Conservation (phyloP, 306 rosid genomes). For the Glycine tomentella region DNA sequence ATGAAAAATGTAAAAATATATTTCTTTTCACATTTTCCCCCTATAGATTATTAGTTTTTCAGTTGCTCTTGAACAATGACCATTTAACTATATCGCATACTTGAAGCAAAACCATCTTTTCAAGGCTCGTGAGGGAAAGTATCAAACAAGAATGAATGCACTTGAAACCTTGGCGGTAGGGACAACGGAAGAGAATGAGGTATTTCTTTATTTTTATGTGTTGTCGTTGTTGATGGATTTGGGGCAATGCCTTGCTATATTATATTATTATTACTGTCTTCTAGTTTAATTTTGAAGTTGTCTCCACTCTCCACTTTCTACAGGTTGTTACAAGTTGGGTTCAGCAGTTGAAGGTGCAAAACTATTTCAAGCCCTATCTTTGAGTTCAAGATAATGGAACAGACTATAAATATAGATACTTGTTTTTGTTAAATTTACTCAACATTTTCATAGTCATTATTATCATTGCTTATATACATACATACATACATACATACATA, state of each 20-base stretch:
- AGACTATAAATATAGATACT: conserved; percentile 18
- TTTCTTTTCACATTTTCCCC: conserved; percentile 5
- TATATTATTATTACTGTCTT: conserved; percentile 28
- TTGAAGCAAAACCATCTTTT: conserved; percentile 77
- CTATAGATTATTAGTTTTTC: conserved; percentile 31
- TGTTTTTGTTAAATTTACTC: too few species aligned
- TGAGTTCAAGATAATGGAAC: conserved; percentile 37
- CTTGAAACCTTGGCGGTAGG: conserved; percentile 88
- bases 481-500: too few species aligned
- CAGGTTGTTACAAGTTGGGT: conserved; percentile 81
- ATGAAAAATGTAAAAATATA: conserved; percentile 69
- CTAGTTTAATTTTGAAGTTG: conserved; percentile 42
- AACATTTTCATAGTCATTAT: too few species aligned
- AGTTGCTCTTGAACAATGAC: conserved; percentile 45
- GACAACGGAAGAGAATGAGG: conserved; percentile 85
- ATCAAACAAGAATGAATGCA: conserved; percentile 70
- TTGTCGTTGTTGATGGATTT: conserved; percentile 31
- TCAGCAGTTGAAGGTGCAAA: conserved; percentile 80
- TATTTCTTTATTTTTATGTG: conserved; percentile 1
- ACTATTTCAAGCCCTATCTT: conserved; percentile 39
- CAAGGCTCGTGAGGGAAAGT: conserved; percentile 87
- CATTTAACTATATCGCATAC: conserved; percentile 46
- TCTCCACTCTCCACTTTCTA: conserved; percentile 41
- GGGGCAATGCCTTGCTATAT: conserved; percentile 2
- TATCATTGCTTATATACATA: too few species aligned